These are phyloP conservation scores for Monosporozyma siamensis DNA, from an alignment of 805 yeast genomes.

Conservation along the genomic window DNA sequence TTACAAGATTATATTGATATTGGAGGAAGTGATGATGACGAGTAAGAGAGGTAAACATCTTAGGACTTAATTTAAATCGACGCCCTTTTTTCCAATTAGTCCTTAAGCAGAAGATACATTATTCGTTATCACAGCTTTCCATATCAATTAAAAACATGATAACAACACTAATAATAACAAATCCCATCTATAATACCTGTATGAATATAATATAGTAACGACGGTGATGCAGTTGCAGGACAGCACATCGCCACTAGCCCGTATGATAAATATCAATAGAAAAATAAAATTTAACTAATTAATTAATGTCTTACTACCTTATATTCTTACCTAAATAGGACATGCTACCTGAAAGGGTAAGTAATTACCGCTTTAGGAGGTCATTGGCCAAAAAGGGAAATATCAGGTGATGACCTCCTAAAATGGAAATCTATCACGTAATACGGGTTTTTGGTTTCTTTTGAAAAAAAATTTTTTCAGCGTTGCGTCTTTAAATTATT, in stretches of 20 bases:
- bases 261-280: neutral
- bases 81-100: too few relatives aligned
- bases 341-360: neutral
- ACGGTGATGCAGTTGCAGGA: constrained; percentile 1
- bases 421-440: neutral
- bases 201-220: constrained; percentile 1
- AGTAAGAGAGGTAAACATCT: neutral
- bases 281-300: too few relatives aligned
- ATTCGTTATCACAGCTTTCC: too few relatives aligned
- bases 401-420: neutral
- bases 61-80: too few relatives aligned
- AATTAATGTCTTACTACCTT: too few relatives aligned
- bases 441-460: too few relatives aligned
- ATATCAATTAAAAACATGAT: too few relatives aligned
- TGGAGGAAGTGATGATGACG: constrained; percentile 1
- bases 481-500: neutral
- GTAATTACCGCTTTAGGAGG: too few relatives aligned
- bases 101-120: too few relatives aligned
- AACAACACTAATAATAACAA: too few relatives aligned
- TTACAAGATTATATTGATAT: constrained; percentile 6
- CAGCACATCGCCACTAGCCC: neutral
- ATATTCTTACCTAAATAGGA: neutral
- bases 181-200: neutral
- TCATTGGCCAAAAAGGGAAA: too few relatives aligned
- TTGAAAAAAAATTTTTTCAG: constrained; percentile 1